Conservation (phyloP, 257 asterid genomes). For the Primulina eburnea region DNA sequence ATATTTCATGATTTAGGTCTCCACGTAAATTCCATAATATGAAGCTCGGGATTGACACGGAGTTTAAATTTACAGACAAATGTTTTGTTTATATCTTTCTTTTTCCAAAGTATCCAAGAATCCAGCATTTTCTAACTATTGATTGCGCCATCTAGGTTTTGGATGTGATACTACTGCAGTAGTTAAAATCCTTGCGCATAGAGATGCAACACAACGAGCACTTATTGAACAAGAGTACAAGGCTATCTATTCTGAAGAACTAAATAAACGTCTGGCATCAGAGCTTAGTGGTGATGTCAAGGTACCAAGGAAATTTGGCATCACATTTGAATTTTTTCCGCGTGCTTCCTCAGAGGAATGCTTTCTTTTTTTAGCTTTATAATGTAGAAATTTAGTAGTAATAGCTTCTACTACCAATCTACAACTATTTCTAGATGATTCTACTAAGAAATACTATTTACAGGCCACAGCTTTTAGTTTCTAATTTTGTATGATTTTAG, state of each 20-base stretch:
- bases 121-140: background rate
- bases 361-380: no score
- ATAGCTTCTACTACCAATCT: background rate
- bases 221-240: slow-evolving; percentile 78
- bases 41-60: background rate
- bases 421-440: background rate
- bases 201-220: slow-evolving; percentile 81
- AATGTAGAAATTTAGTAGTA: background rate
- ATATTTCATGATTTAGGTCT: no score
- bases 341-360: background rate
- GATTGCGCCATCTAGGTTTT: slow-evolving; percentile 48
- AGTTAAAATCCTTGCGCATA: slow-evolving; percentile 75
- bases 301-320: slow-evolving; percentile 37
- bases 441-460: background rate
- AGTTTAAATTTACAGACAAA: background rate
- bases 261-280: slow-evolving; percentile 61
- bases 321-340: background rate
- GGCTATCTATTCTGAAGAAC: slow-evolving; percentile 65
- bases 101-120: no score
- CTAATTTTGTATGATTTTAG: slow-evolving; percentile 37
- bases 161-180: slow-evolving; percentile 88
- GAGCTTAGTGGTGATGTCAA: slow-evolving; percentile 79
- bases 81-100: background rate
- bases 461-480: background rate
- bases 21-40: background rate